Evolutionary conservation across 2,329 filamentous ascomycete genomes (phyloP), one percentile per base, ranked within the genome.

Genomic region (Lecanicillium sp.): DNA sequence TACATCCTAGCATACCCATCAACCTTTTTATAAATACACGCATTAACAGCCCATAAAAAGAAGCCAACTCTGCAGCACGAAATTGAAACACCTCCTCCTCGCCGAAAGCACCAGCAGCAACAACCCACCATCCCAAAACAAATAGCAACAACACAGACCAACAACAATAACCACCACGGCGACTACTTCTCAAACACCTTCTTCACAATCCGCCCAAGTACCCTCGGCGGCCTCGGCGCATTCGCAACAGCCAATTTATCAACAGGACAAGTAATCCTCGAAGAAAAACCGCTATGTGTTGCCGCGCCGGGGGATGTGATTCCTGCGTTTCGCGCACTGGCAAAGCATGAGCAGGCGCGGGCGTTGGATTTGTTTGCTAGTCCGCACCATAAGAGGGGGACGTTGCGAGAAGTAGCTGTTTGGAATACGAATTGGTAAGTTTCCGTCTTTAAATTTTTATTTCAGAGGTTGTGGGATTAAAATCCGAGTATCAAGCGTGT

Each of bases 381-480:
- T 40, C 43, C 51, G 11, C 42, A 52, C 12, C 42, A 48, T 16
- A 51, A 59, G 41, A 38, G 45, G 28, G 51, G 58, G 36, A 46
- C 47, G 14, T 51, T 53, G 5, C 40, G 27, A 5, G 45, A 65
- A 2, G 51, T 59, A 18, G 60, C 60, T 4, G 59, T 71, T 15
- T 67, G 64, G 54, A 51, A 50, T 16, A 68, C 68, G 0, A 74
- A 75, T 43, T 57, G 63, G 69, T 73, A 51, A 52, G 65, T 53
- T 19, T 30, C 33, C 1, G n/a, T 22, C 14, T 27, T 5, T 3
- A 19, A 4, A 20, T 25, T 3, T 27, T 27, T 41, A 18, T 11
- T 25, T 33, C 25, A 29, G 17, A 9, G n/a, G n/a, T n/a, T n/a
- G n/a, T n/a, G n/a, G n/a, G 38, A 39, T n/a, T n/a, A 25, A 25